Conservation (phyloP, 73 alveolate species). For the Paramecium biaurelia region DNA sequence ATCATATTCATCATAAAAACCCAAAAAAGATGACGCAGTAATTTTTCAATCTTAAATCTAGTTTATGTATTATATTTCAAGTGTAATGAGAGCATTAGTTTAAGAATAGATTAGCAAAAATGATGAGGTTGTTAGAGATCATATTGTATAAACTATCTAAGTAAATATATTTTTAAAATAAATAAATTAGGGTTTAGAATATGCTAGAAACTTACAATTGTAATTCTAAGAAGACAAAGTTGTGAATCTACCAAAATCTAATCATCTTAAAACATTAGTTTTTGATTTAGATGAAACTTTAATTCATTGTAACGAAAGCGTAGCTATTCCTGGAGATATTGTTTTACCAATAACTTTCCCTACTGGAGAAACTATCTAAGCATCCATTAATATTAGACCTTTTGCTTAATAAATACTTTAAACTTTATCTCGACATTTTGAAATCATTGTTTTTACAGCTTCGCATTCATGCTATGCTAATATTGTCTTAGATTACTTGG, state of each 20-base stretch:
- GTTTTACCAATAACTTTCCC: slow-evolving; percentile 61
- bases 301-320: slow-evolving; percentile 61
- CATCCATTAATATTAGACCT: slow-evolving; percentile 95
- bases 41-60: neutral
- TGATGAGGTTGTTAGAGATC: slow-evolving; percentile 54
- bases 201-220: slow-evolving; percentile 29
- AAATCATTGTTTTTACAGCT: slow-evolving; percentile 93
- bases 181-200: slow-evolving; percentile 24
- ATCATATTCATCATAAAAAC: neutral
- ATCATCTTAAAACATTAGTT: slow-evolving; percentile 54
- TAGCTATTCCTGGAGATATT: slow-evolving; percentile 57
- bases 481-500: slow-evolving; percentile 91
- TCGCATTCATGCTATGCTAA: slow-evolving; percentile 94
- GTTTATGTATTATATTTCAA: slow-evolving; percentile 28
- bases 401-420: slow-evolving; percentile 82
- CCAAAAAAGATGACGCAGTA: slow-evolving; percentile 17
- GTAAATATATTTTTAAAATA: neutral
- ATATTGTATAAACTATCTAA: slow-evolving; percentile 41
- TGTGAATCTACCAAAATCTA: slow-evolving; percentile 48
- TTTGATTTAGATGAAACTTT: slow-evolving; percentile 65
- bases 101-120: neutral
- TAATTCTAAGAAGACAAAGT: slow-evolving; percentile 24
- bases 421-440: slow-evolving; percentile 78
- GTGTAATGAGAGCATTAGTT: neutral
- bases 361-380: slow-evolving; percentile 69